A percentile compares a stretch with the other conserved stretches of the same genome.
These are phyloP conservation scores for Thielaviopsis populi DNA, from an alignment of 2,329 filamentous ascomycete species.

Conservation along the genomic window DNA sequence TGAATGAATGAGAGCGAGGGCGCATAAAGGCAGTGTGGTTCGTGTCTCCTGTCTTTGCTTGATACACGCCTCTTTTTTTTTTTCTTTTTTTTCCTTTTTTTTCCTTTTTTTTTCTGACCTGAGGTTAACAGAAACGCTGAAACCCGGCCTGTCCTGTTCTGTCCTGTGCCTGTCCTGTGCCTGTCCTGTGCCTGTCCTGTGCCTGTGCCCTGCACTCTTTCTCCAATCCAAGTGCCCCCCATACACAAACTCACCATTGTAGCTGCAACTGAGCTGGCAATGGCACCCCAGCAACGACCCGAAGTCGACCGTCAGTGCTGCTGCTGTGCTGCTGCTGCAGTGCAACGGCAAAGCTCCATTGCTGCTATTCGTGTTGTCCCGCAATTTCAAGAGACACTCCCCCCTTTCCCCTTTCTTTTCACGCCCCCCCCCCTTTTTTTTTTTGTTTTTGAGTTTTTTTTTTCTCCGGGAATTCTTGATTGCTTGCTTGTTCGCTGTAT, in stretches of 20 bases:
- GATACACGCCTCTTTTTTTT: slow-evolving; percentile 1
- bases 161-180: no score
- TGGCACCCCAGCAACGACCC: not conserved
- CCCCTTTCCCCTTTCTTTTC: not conserved
- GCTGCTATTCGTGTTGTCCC: slow-evolving; percentile 2
- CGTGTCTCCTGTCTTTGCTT: slow-evolving; percentile 4
- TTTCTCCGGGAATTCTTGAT: not conserved
- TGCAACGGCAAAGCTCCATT: not conserved
- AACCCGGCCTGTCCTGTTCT: no score
- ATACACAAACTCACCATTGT: no score
- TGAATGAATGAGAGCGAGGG: no score
- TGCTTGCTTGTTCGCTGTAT: not conserved
- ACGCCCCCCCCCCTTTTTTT: not conserved
- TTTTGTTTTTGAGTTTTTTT: not conserved
- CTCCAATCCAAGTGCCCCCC: no score
- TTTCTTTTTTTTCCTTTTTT: not conserved
- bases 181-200: no score
- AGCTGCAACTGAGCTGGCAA: not conserved
- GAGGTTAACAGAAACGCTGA: not conserved
- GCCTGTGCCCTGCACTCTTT: not conserved
- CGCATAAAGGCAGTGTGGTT: not conserved
- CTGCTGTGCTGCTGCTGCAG: not conserved
- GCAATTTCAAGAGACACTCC: not conserved
- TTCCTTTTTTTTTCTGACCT: not conserved
- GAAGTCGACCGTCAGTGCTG: no score